Base-by-base conservation (phyloP, 768 basidiomycete species). In the Russula virescens region DNA sequence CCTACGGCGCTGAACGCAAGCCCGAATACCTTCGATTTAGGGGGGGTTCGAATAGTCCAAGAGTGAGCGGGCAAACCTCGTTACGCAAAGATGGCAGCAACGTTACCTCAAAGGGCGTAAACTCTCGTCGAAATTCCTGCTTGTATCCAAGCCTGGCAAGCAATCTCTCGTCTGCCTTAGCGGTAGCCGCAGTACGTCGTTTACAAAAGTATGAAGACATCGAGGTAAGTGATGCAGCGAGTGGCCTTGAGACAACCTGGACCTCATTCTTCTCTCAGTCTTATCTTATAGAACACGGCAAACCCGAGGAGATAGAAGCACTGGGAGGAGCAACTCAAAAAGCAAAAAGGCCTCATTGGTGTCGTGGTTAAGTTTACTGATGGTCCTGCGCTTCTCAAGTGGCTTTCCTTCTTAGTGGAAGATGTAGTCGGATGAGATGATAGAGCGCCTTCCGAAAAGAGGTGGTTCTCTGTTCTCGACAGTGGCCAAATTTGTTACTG, bases 1-100 rank as follows among this genome's bases (percentile, higher is more conserved):
- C 88, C 87, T 56, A 89, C 86, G 62, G 88, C 83, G 1, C 83
- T 85, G 70, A 89, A 89, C 0, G 83, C 81, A 40, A 88, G 74
- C 0, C 88, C 87, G 65, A 89, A 89, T 7, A 88, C 82, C 84
- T 89, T n/a, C 42, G 13, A 19, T 19, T 18, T 11, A n/a, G 38
- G 13, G 11, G 14, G 3, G 38, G 3, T 31, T 31, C 31, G 38
- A 11, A 10, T 3, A 40, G n/a, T n/a, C n/a, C n/a, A n/a, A n/a
- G n/a, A n/a, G 38, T 16, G 21, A 2, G 2, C 4, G 19, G 11
- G 3, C 7, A 13, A 14, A 34, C 31, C 8, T 31, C 31, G 31
- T 4, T 31, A 31, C 8, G 3, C 8, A 43, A 47, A 34, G 10
- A 23, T 53, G 25, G 14, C 19, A 45, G 6, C 8, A 38, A 60